Evolutionary conservation across 2,329 filamentous ascomycete species (phyloP).

Genomic region (Neoarthrinium moseri): DNA sequence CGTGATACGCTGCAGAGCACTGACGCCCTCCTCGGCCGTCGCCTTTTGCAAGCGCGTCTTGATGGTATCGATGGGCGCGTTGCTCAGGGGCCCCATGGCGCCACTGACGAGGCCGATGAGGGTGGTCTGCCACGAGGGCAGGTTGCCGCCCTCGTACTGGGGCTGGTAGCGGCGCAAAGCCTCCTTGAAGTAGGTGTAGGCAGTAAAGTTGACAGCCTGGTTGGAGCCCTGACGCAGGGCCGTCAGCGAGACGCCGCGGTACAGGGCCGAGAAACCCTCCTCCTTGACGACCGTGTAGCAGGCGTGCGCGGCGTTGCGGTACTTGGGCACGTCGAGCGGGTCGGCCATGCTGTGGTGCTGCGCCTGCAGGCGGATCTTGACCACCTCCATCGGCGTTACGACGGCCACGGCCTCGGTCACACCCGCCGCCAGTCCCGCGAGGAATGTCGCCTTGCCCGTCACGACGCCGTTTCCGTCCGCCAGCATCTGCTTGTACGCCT

Average conservation of each 20-base stretch:
- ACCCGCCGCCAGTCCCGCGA: conserved; percentile 82
- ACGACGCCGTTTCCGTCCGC: conserved; percentile 68
- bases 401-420: conserved; percentile 95
- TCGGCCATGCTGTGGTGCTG: conserved; percentile 98
- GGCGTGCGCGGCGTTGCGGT: conserved; percentile 85
- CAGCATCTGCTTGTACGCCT: conserved; percentile 86
- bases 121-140: conserved; percentile 89
- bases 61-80: conserved; percentile 98
- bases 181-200: conserved; percentile 91
- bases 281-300: conserved; percentile 88
- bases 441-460: conserved; percentile 66
- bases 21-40: conserved; percentile 77
- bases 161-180: conserved; percentile 72
- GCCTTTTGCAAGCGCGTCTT: conserved; percentile 95
- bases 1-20: conserved; percentile 75
- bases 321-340: conserved; percentile 93
- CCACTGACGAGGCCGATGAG: conserved; percentile 87
- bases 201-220: conserved; percentile 98
- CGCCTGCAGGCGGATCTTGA: conserved; percentile 97
- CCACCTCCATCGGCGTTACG: conserved; percentile 97
- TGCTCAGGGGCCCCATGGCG: conserved; percentile 93
- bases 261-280: conserved; percentile 84
- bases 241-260: conserved; percentile 90
- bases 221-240: conserved; percentile 94
- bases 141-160: conserved; percentile 56